phyloP scores from a whole-genome alignment of 1,284 basidiomycete species.

The Omphalotus olearius region DNA sequence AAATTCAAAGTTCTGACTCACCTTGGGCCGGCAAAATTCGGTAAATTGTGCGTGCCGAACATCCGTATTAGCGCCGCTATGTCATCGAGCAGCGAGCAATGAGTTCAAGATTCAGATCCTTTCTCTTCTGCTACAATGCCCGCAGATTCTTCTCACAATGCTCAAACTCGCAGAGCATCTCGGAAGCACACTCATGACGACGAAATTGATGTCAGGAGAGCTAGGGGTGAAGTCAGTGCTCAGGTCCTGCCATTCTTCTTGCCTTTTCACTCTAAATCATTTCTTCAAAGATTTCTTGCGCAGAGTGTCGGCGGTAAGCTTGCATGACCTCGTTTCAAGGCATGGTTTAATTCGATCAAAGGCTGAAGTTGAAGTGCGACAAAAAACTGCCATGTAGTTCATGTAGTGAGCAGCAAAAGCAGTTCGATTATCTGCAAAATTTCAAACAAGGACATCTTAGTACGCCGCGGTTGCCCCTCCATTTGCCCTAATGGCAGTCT shows the following conservation, averaged over 20 bases:
- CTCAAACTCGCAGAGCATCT: conserved; percentile 30
- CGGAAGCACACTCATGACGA: conserved; percentile 44
- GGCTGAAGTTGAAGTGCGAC: conserved; percentile 68
- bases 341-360: conserved; percentile 19
- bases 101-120: too few relatives aligned
- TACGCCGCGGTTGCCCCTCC: conserved; percentile 42
- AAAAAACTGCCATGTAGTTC: conserved; percentile 55
- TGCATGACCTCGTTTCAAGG: conserved; percentile 7
- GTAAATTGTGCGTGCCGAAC: too few relatives aligned
- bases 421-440: conserved; percentile 11
- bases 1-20: too few relatives aligned
- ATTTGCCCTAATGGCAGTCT: conserved; percentile 56
- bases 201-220: conserved; percentile 47
- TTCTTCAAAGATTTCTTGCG: conserved; percentile 42
- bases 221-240: conserved; percentile 43
- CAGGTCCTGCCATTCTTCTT: background rate
- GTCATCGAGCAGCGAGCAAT: too few relatives aligned
- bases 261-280: conserved; percentile 7
- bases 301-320: conserved; percentile 47
- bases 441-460: conserved; percentile 18
- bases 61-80: too few relatives aligned
- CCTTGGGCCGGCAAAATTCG: too few relatives aligned
- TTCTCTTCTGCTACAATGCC: conserved; percentile 15
- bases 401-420: conserved; percentile 28
- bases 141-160: conserved; percentile 15